Base-by-base conservation (phyloP, 129 eudicot species). In the Deinandra increscens region DNA sequence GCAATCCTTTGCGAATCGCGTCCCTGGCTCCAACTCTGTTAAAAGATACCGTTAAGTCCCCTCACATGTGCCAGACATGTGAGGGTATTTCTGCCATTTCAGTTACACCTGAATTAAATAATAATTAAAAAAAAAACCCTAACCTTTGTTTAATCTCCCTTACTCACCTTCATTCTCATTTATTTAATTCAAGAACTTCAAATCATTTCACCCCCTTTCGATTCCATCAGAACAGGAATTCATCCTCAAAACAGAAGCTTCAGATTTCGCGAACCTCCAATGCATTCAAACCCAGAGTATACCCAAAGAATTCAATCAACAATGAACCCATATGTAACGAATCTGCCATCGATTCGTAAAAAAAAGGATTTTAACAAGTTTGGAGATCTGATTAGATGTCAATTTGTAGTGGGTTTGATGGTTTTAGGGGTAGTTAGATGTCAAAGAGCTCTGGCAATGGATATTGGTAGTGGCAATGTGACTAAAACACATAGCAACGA, bases 401-500 rank as follows among this genome's bases (percentile, higher is more conserved):
- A 85, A 45, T 4, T 79, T 26, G 34, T 81, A 13, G 3, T 81
- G 78, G 89, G 83, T 34, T 71, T 76, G 66, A 76, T 77, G 70
- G 82, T 69, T 67, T 78, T 81, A 37, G 81, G 82, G 53, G 50
- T 87, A 44, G 41, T 84, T 64, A 66, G 81, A 69, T 84, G 93
- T 46, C 80, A 69, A 37, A 81, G 70, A 48, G 93, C 69, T 73
- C 33, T 81, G 37, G 93, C 93, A 17, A 29, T 66, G 56, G 87
- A 81, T 14, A 15, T 22, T 44, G 77, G 79, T 41, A 69, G 67
- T 8, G 77, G n/a, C n/a, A n/a, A n/a, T n/a, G n/a, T n/a, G n/a
- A n/a, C n/a, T n/a, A n/a, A n/a, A n/a, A n/a, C n/a, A n/a, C n/a
- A n/a, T n/a, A n/a, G n/a, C n/a, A n/a, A n/a, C n/a, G n/a, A n/a